Evolutionary conservation across 2,329 filamentous ascomycete species (phyloP).

Genomic region (Simplicillium sp.): DNA sequence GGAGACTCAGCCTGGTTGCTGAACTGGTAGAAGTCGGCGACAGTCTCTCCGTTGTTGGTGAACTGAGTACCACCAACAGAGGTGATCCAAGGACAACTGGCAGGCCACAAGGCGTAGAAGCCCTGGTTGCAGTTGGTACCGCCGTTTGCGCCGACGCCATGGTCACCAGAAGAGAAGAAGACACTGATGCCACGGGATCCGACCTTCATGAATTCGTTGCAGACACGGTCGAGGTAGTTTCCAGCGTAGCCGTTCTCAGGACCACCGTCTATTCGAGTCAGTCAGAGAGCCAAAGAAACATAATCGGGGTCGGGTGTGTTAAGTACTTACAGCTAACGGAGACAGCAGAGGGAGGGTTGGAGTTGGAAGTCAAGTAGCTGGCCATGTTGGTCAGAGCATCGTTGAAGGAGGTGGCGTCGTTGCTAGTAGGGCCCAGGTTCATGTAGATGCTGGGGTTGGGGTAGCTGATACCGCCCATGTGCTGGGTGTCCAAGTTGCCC

Average conservation of each 20-base stretch:
- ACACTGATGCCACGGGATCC: conserved; percentile 39
- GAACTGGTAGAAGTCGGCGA: not conserved
- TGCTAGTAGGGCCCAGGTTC: conserved; percentile 1
- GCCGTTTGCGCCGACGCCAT: conserved; percentile 13
- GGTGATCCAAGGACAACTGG: conserved; percentile 34
- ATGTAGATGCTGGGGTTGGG: conserved; percentile 4
- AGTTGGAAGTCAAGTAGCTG: conserved; percentile 3
- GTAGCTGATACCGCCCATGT: conserved; percentile 3
- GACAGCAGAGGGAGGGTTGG: conserved; percentile 25
- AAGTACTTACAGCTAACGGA: conserved; percentile 31
- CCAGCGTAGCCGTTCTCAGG: conserved; percentile 31
- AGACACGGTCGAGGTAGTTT: conserved; percentile 30
- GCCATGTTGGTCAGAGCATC: conserved; percentile 4
- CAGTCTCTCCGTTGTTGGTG: not conserved
- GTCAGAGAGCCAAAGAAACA: no score
- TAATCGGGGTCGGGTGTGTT: no score
- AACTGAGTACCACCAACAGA: conserved; percentile 37
- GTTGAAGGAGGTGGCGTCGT: conserved; percentile 2
- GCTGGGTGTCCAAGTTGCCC: conserved; percentile 10
- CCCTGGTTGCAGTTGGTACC: conserved; percentile 8
- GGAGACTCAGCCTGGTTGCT: not conserved
- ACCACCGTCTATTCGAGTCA: conserved; percentile 24
- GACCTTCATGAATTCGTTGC: conserved; percentile 47
- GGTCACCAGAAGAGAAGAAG: conserved; percentile 29
- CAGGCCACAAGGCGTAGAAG: conserved; percentile 28